phyloP scores from a whole-genome alignment of 2,329 filamentous ascomycete genomes.

The Botrytis porri region DNA sequence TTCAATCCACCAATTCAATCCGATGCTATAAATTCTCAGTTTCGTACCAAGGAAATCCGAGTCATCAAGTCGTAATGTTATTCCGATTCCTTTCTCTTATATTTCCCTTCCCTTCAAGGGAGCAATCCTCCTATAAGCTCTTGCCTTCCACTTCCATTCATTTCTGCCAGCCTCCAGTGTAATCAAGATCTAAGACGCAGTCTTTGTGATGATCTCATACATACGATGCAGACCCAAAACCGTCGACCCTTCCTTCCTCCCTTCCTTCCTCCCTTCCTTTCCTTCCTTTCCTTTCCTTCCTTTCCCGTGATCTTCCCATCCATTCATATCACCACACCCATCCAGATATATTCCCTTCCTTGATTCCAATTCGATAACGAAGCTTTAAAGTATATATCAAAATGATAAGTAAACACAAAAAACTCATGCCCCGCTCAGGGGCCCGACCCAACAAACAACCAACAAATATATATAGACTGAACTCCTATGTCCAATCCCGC shows the following conservation, averaged over 20 bases:
- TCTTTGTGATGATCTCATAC: not conserved
- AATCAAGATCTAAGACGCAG: slow-evolving; percentile 1
- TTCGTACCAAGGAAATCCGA: slow-evolving; percentile 7
- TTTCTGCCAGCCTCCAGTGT: not conserved
- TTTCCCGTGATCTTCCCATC: not conserved
- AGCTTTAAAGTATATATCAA: not conserved
- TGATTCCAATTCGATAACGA: slow-evolving; percentile 1
- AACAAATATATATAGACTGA: not conserved
- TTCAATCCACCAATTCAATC: not conserved
- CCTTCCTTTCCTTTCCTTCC: slow-evolving; percentile 3
- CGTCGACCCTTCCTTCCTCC: not conserved
- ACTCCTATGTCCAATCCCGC: slow-evolving; percentile 13
- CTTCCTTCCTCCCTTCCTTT: not conserved
- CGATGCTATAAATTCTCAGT: slow-evolving; percentile 13
- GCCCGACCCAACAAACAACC: slow-evolving; percentile 4
- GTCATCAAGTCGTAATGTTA: slow-evolving; percentile 8
- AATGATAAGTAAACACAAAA: slow-evolving; percentile 4
- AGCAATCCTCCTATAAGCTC: not conserved
- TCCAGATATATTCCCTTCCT: slow-evolving; percentile 6
- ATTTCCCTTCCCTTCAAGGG: not conserved
- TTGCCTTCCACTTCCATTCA: not conserved
- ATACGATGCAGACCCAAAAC: not conserved
- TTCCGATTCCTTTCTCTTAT: not conserved
- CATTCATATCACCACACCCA: slow-evolving; percentile 9
- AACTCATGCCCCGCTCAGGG: not conserved